Percentiles rank a stretch among this genome's conserved stretches.
phyloP scores from a whole-genome alignment of 164 flowering plant species.

The Kalanchoe fedtschenkoi region DNA sequence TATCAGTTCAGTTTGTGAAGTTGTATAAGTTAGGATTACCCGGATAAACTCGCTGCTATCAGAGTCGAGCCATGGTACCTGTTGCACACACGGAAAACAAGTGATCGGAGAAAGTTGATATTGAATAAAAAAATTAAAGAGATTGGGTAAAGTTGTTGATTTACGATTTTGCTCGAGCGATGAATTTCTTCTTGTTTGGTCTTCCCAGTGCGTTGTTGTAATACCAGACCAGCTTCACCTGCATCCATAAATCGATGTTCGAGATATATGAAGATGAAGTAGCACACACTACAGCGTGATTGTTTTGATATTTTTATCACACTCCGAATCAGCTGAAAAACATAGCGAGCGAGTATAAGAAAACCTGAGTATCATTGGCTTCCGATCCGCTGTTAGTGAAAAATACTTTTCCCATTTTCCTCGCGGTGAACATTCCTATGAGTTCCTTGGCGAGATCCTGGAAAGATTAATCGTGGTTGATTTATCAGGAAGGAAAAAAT shows the following conservation, averaged over 20 bases:
- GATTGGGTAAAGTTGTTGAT: constrained; percentile 2
- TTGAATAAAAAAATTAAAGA: background rate
- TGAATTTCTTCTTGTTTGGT: constrained; percentile 90
- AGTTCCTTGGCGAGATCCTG: constrained; percentile 93
- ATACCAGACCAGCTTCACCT: constrained; percentile 99
- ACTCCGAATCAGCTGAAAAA: no score
- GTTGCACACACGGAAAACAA: constrained; percentile 15
- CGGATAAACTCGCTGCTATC: constrained; percentile 90
- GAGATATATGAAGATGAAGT: background rate
- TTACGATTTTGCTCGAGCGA: constrained; percentile 86
- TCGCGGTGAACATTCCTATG: constrained; percentile 62
- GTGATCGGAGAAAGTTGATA: constrained; percentile 2
- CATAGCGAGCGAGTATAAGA: background rate
- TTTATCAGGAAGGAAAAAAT: background rate
- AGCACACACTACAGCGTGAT: no score
- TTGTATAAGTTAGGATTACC: no score
- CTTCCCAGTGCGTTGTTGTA: constrained; percentile 96
- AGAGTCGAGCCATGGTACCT: constrained; percentile 98
- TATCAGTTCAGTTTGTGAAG: background rate
- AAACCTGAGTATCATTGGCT: constrained; percentile 93
- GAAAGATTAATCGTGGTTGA: background rate
- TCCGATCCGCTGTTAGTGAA: constrained; percentile 97
- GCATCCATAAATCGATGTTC: no score
- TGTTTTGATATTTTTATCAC: background rate
- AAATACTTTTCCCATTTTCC: constrained; percentile 76